Conservation (phyloP, 192 early-diverging fungal genomes). For the Spizellomyces sp. region DNA sequence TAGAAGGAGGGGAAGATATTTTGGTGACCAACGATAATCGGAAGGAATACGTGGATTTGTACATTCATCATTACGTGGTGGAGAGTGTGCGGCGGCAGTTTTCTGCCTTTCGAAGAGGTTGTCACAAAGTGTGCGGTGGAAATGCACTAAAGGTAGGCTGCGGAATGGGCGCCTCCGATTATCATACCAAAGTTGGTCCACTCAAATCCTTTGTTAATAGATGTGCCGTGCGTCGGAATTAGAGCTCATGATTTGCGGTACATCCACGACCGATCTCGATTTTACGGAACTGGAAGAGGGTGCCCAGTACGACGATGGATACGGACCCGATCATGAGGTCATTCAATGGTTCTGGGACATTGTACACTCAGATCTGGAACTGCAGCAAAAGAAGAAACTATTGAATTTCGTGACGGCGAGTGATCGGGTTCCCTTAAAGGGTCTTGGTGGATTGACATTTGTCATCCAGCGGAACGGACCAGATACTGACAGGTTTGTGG, state of each 20-base stretch:
- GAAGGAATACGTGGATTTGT: slow-evolving; percentile 52
- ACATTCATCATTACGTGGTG: slow-evolving; percentile 47
- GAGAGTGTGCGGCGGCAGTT: slow-evolving; percentile 51
- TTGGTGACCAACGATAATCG: slow-evolving; percentile 58
- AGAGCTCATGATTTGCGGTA: slow-evolving; percentile 72
- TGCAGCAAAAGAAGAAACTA: slow-evolving; percentile 70
- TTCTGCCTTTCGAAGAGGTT: slow-evolving; percentile 50
- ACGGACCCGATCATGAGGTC: slow-evolving; percentile 60
- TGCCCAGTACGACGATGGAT: slow-evolving; percentile 86
- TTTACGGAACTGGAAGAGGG: slow-evolving; percentile 70
- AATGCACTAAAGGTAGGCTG: slow-evolving; percentile 46
- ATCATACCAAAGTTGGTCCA: background rate
- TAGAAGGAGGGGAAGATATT: slow-evolving; percentile 46
- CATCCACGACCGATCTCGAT: slow-evolving; percentile 56
- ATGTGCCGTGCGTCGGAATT: slow-evolving; percentile 73
- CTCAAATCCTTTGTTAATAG: background rate
- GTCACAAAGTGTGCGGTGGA: slow-evolving; percentile 55
- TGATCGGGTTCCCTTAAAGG: slow-evolving; percentile 85
- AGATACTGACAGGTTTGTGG: slow-evolving; percentile 64
- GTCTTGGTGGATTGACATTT: slow-evolving; percentile 80
- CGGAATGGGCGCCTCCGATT: background rate
- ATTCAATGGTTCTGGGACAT: slow-evolving; percentile 85
- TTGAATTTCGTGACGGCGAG: slow-evolving; percentile 90
- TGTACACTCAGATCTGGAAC: slow-evolving; percentile 59
- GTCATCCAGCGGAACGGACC: slow-evolving; percentile 95